Evolutionary conservation across 768 basidiomycete species (phyloP).

Genomic region (Scleroderma bovista): DNA sequence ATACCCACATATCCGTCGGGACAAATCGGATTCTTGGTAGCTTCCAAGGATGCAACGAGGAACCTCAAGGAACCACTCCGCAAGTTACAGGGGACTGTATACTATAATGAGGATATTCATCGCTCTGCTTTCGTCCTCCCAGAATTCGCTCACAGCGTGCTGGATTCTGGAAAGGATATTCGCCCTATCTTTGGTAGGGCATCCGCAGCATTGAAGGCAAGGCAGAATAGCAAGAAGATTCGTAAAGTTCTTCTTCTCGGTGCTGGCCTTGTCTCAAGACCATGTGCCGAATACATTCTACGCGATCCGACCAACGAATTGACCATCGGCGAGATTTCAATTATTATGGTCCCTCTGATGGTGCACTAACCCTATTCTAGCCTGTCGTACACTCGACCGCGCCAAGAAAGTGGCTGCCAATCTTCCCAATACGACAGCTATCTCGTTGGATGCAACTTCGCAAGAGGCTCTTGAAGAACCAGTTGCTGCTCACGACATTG

Average conservation of each 20-base stretch:
- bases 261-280: constrained; percentile 90
- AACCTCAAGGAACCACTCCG: constrained; percentile 72
- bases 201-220: constrained; percentile 37
- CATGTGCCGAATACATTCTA: constrained; percentile 89
- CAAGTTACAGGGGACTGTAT: constrained; percentile 62
- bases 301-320: constrained; percentile 76
- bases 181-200: constrained; percentile 71
- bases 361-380: constrained; percentile 30
- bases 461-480: constrained; percentile 71
- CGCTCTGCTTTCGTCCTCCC: constrained; percentile 81
- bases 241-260: constrained; percentile 80
- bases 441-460: constrained; percentile 54
- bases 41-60: constrained; percentile 67
- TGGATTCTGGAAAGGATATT: constrained; percentile 69
- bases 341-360: constrained; percentile 1
- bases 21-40: constrained; percentile 92
- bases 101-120: constrained; percentile 85
- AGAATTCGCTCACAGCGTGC: constrained; percentile 73
- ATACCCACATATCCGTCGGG: constrained; percentile 99
- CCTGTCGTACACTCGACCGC: constrained; percentile 79
- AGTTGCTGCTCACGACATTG: constrained; percentile 83
- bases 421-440: constrained; percentile 44
- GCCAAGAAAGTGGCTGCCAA: constrained; percentile 64
- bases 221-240: constrained; percentile 37
- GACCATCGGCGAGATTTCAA: constrained; percentile 63